A percentile compares a stretch with the other conserved stretches of the same genome.
Evolutionary conservation across 352 stramenopile genomes (phyloP).

Genomic region (Peronospora destructor): DNA sequence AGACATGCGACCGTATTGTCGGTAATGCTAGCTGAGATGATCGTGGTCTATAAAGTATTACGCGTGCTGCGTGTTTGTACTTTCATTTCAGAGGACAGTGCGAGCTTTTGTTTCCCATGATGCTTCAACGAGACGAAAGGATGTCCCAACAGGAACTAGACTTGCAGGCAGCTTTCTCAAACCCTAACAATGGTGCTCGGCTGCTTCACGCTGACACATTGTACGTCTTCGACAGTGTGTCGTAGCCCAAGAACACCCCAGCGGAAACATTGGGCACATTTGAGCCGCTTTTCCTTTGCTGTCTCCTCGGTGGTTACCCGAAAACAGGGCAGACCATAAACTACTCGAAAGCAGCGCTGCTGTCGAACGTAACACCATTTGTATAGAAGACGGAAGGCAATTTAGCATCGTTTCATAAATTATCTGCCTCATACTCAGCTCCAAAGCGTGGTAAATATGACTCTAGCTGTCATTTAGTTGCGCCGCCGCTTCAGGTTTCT

Average conservation of each 20-base stretch:
- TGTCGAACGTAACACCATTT: slow-evolving; percentile 3
- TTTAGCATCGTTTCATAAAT: slow-evolving; percentile 8
- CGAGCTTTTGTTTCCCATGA: no score
- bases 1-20: no score
- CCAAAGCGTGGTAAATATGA: neutral
- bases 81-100: no score
- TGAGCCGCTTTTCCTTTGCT: neutral
- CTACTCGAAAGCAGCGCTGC: slow-evolving; percentile 1
- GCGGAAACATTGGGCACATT: neutral
- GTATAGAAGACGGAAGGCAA: slow-evolving; percentile 5
- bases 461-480: slow-evolving; percentile 16
- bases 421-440: slow-evolving; percentile 11
- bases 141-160: neutral
- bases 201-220: no score
- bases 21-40: no score
- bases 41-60: no score
- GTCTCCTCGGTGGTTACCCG: neutral
- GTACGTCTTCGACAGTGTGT: neutral
- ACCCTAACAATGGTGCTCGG: no score
- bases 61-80: no score
- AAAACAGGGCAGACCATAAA: no score
- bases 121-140: no score
- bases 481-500: slow-evolving; percentile 46
- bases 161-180: neutral
- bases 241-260: neutral